phyloP scores from a whole-genome alignment of 306 rosid genomes.

The Glycine latifolia region DNA sequence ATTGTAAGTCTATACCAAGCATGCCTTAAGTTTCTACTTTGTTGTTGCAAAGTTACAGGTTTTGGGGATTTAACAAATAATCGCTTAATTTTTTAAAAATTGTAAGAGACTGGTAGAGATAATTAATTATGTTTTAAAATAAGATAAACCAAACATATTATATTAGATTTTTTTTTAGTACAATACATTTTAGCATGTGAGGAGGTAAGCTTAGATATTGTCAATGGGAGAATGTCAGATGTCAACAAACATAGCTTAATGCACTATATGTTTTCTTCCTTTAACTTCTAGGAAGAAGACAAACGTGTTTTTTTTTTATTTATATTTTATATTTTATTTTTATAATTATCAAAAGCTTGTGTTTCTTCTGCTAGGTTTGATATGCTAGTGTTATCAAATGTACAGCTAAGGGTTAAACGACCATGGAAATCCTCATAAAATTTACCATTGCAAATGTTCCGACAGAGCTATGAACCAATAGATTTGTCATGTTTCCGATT shows the following conservation, averaged over 20 bases:
- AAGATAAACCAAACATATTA: neutral
- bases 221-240: too few relatives aligned
- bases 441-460: conserved; percentile 63
- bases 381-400: conserved; percentile 23
- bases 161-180: neutral
- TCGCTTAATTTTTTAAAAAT: neutral
- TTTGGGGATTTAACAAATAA: neutral
- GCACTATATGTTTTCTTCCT: too few relatives aligned
- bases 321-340: too few relatives aligned
- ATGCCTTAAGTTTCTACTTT: neutral
- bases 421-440: neutral
- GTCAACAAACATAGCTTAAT: too few relatives aligned
- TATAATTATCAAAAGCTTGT: neutral
- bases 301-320: too few relatives aligned
- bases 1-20: neutral
- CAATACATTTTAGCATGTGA: neutral
- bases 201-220: too few relatives aligned
- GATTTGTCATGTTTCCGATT: conserved; percentile 89
- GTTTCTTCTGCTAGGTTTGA: neutral
- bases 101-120: too few relatives aligned
- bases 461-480: conserved; percentile 77
- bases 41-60: too few relatives aligned
- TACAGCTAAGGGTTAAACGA: conserved; percentile 23
- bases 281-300: too few relatives aligned
- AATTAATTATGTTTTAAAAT: neutral